Base-by-base conservation (phyloP, 257 asterid genomes). In the Forsythia suspensa region DNA sequence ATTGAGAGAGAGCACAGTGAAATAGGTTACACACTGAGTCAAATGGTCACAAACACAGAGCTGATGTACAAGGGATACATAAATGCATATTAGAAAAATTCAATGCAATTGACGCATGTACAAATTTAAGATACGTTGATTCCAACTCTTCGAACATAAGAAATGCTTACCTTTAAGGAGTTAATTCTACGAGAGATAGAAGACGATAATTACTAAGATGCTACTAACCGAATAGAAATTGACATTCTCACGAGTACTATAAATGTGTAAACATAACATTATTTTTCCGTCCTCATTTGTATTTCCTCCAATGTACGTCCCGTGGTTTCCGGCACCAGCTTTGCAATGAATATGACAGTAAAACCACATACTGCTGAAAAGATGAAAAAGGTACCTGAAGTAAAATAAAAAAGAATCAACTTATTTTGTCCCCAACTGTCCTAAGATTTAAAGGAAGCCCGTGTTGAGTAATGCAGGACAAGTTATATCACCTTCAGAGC, bases 301-400 rank as follows among this genome's bases (percentile, higher is more conserved):
- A 91, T 92, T 83, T 94, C 97, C 84, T 94, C 97, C 13, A 92
- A 77, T 0, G 94, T 87, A 0, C 93, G 96, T 6, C 96, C 98
- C 79, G 87, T 94, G 15, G 98, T 94, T 83, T 94, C 98, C 0
- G 97, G 97, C 42, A 92, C 97, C 81, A 90, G 89, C 88, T 78
- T 91, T 2, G 76, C 73, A 11, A 91, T 79, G 79, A 94, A 94
- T 77, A 91, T 6, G 72, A 91, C 13, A 2, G 96, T 91, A 3
- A 84, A 57, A n/a, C 91, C 98, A 79, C 93, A 81, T 34, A 90
- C 76, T 39, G 59, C 76, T 12, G 97, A 86, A 82, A 90, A 95
- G 71, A 90, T 57, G 84, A 91, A 88, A 73, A 95, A 95, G 3
- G 93, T 90, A 73, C 98, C 99, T 95, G 90, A 74, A 69, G 74